Conservation (phyloP, 2,329 filamentous ascomycete species). For the Plenodomus biglobosus region DNA sequence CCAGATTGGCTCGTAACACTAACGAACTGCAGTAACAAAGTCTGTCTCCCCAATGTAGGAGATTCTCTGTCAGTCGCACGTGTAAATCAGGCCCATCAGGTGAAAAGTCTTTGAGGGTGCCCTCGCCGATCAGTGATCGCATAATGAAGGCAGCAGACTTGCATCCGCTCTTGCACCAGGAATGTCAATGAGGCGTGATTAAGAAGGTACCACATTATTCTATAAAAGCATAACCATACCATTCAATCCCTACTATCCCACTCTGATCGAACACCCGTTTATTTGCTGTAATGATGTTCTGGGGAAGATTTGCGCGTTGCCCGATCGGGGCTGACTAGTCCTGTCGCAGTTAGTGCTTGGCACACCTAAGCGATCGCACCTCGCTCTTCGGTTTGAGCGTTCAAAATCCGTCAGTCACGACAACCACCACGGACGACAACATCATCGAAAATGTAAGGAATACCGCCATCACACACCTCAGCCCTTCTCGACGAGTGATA, state of each 20-base stretch:
- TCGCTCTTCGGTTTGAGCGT: neutral
- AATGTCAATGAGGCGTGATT: too few relatives aligned
- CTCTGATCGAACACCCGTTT: neutral
- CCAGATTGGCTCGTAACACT: too few relatives aligned
- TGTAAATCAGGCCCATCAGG: neutral
- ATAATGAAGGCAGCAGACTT: neutral
- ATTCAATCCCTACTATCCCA: neutral
- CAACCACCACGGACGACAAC: conserved; percentile 42
- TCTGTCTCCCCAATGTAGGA: too few relatives aligned
- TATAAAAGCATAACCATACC: neutral
- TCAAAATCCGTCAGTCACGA: conserved; percentile 10
- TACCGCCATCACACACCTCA: conserved; percentile 19
- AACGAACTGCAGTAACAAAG: too few relatives aligned
- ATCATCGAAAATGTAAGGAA: conserved; percentile 48
- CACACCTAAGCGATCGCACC: neutral
- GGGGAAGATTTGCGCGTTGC: neutral
- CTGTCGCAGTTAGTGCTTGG: neutral
- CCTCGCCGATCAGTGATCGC: neutral
- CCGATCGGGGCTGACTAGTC: neutral
- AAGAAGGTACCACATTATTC: too few relatives aligned
- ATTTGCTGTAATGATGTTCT: neutral
- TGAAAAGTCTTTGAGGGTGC: neutral
- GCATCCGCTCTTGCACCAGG: neutral
- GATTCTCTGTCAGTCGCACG: too few relatives aligned
- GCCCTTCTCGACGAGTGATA: conserved; percentile 20